Evolutionary conservation across 2,329 filamentous ascomycete species (phyloP).

Genomic region (Cladosporium austrohemisphaericum): DNA sequence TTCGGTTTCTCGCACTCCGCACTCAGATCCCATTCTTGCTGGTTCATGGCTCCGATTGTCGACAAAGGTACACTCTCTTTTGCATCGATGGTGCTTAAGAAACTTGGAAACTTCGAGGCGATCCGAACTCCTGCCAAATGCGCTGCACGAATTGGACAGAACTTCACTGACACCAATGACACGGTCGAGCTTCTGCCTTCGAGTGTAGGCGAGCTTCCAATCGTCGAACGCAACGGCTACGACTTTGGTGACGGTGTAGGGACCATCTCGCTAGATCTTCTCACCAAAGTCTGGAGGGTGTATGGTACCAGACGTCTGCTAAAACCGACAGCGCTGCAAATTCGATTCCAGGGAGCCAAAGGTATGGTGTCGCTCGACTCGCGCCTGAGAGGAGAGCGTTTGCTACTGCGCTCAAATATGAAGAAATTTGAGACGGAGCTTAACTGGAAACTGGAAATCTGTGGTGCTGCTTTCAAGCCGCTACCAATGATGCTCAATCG

Average conservation of each 20-base stretch:
- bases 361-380: conserved; percentile 72
- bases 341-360: conserved; percentile 70
- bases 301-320: conserved; percentile 46
- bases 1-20: conserved; percentile 79
- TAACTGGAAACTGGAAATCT: conserved; percentile 62
- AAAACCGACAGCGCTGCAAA: conserved; percentile 66
- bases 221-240: conserved; percentile 54
- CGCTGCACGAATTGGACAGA: conserved; percentile 58
- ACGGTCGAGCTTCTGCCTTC: conserved; percentile 50
- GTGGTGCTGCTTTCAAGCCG: conserved; percentile 63
- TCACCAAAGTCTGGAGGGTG: conserved; percentile 57
- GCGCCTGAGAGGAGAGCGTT: conserved; percentile 52
- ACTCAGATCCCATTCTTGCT: conserved; percentile 65
- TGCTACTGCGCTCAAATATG: conserved; percentile 72
- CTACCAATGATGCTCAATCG: conserved; percentile 70
- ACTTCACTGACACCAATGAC: conserved; percentile 70
- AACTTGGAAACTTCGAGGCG: conserved; percentile 49
- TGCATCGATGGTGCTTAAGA: conserved; percentile 41
- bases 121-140: conserved; percentile 56
- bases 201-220: conserved; percentile 39
- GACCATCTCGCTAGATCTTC: conserved; percentile 61
- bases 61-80: conserved; percentile 30
- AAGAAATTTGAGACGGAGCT: conserved; percentile 65
- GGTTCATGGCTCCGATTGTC: conserved; percentile 54
- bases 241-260: conserved; percentile 79